These are phyloP conservation scores for Globisporangium takayamanum DNA, from an alignment of 352 stramenopile genomes.

Conservation along the genomic window DNA sequence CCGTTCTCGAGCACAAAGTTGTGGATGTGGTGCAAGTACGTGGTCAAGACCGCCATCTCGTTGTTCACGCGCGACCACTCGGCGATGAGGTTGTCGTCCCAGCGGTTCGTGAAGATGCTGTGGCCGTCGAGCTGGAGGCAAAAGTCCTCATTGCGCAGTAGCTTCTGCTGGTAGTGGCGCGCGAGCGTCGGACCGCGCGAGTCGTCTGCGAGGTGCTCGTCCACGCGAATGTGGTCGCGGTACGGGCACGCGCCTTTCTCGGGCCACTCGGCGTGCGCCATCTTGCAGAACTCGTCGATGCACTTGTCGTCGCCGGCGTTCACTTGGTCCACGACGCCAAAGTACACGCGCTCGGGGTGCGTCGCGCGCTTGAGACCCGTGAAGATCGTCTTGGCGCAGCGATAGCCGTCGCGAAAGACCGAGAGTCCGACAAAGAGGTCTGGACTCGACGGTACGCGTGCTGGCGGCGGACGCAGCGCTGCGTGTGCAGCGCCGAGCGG, in stretches of 20 bases:
- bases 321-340: slow-evolving; percentile 82
- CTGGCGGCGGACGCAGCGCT: slow-evolving; percentile 47
- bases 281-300: slow-evolving; percentile 74
- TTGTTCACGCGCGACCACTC: slow-evolving; percentile 75
- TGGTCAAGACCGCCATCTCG: slow-evolving; percentile 80
- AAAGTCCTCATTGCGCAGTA: slow-evolving; percentile 71
- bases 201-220: slow-evolving; percentile 58
- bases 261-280: slow-evolving; percentile 59
- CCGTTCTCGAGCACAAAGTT: slow-evolving; percentile 76
- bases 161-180: slow-evolving; percentile 77
- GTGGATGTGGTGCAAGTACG: slow-evolving; percentile 79
- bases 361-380: slow-evolving; percentile 66
- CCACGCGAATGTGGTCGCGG: slow-evolving; percentile 64
- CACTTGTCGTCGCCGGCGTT: slow-evolving; percentile 62
- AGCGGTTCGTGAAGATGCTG: slow-evolving; percentile 83
- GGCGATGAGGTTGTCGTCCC: slow-evolving; percentile 64
- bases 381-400: slow-evolving; percentile 77
- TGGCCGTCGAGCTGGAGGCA: slow-evolving; percentile 82
- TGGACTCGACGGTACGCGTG: slow-evolving; percentile 40
- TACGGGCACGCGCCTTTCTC: slow-evolving; percentile 58
- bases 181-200: slow-evolving; percentile 73
- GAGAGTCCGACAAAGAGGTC: slow-evolving; percentile 74
- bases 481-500: slow-evolving; percentile 28
- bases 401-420: slow-evolving; percentile 76
- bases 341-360: slow-evolving; percentile 66